These are phyloP conservation scores for Incumbomyces delicatus DNA, from an alignment of 2,329 filamentous ascomycete genomes.

Conservation along the genomic window DNA sequence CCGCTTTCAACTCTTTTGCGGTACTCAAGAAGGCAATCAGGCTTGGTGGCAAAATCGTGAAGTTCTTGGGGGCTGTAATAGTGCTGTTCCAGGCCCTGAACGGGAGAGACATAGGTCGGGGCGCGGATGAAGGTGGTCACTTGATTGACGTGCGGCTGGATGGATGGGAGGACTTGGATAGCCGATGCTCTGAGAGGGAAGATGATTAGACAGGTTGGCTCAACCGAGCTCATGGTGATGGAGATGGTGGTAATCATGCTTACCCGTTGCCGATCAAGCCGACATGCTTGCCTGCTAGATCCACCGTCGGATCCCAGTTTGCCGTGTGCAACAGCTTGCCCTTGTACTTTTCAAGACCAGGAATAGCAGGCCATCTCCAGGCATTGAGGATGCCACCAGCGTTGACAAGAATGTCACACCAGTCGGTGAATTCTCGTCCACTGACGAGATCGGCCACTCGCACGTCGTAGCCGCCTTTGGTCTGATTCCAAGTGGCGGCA, in stretches of 20 bases:
- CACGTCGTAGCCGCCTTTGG: conserved; percentile 27
- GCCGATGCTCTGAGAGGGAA: conserved; percentile 22
- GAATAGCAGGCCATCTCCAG: conserved; percentile 26
- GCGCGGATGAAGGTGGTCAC: conserved; percentile 24
- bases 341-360: conserved; percentile 20
- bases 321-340: conserved; percentile 22
- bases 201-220: not conserved
- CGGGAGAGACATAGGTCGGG: conserved; percentile 13
- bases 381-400: conserved; percentile 21
- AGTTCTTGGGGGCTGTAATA: conserved; percentile 16
- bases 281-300: conserved; percentile 19
- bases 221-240: not conserved
- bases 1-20: conserved; percentile 12
- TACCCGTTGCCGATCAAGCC: conserved; percentile 22
- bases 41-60: conserved; percentile 14
- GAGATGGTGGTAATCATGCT: conserved; percentile 22
- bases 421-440: conserved; percentile 20
- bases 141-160: conserved; percentile 20
- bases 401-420: conserved; percentile 30
- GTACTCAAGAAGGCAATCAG: conserved; percentile 12
- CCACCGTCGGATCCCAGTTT: conserved; percentile 22
- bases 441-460: conserved; percentile 25
- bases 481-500: conserved; percentile 30
- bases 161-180: conserved; percentile 32
- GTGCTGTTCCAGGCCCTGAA: conserved; percentile 16